These are phyloP conservation scores for Saturnispora sekii DNA, from an alignment of 805 yeast species.

Conservation along the genomic window DNA sequence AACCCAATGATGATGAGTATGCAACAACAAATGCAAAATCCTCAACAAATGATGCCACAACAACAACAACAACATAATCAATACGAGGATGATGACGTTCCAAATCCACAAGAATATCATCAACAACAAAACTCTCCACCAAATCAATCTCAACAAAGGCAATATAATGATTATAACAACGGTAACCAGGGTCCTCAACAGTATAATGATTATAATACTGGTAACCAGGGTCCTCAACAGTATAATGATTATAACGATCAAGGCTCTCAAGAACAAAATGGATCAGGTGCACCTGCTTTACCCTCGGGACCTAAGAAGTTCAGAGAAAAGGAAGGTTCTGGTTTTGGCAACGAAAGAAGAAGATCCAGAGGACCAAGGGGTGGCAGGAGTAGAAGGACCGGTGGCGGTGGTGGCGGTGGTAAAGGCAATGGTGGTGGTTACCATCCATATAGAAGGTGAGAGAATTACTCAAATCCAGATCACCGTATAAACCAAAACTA, in stretches of 20 bases:
- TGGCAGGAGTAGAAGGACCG: conserved; percentile 4
- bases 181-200: neutral
- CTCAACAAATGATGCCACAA: conserved; percentile 6
- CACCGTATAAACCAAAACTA: too few relatives aligned
- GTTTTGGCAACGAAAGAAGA: conserved; percentile 11
- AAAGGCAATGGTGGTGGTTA: conserved; percentile 20
- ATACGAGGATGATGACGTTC: conserved; percentile 26
- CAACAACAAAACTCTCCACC: conserved; percentile 4
- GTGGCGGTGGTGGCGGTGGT: conserved; percentile 18
- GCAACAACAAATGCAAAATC: conserved; percentile 10
- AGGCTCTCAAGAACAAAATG: neutral
- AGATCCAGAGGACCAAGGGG: conserved; percentile 9
- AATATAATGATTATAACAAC: neutral
- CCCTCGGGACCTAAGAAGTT: conserved; percentile 29
- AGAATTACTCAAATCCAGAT: too few relatives aligned
- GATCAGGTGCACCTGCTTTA: conserved; percentile 12
- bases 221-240: neutral
- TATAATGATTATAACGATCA: neutral
- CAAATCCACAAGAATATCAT: conserved; percentile 27
- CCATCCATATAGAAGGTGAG: conserved; percentile 25
- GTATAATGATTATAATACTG: neutral
- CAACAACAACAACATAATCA: conserved; percentile 8
- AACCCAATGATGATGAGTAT: conserved; percentile 11
- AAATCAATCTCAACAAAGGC: neutral
- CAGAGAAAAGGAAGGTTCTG: conserved; percentile 13